Evolutionary conservation across 2,329 filamentous ascomycete genomes (phyloP), one percentile per base, ranked within the genome.

Genomic region (Microascus cirrosus): DNA sequence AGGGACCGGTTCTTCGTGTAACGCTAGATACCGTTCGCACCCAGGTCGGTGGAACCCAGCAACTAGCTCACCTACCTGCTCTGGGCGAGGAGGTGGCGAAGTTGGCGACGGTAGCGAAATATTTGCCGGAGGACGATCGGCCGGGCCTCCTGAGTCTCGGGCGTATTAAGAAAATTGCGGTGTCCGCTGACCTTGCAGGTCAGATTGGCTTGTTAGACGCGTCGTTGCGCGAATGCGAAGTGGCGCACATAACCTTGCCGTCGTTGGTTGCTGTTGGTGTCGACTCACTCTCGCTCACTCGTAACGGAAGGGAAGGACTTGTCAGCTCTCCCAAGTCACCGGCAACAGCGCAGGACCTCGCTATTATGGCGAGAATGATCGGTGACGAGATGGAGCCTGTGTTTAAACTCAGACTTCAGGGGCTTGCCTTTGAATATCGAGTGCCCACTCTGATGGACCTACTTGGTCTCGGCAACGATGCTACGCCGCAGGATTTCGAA

Each of bases 371-470:
- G 60, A 83, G 94, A 55, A 88, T 96, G 73, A 89, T 99, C 62
- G 90, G 90, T 0, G 92, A 97, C 67, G 93, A 97, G 68, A 89
- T 95, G 73, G 93, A 97, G 62, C 93, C 95, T 0, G 85, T 90
- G 7, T 77, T 96, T 63, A 96, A 95, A 68, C 70, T 96, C 59
- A 95, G 95, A 68, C 73, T 97, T 50, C 89, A 88, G 70, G 91
- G 95, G 61, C 64, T 95, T 4, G 86, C 84, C 60, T 71, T 90
- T n/a, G 95, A 99, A 68, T 99, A 99, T 69, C 86, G 87, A 18
- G 88, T 97, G 3, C 82, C 89, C 0, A 90, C 89, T 0, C 70
- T 96, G 0, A 86, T 95, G 77, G 89, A 90, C 56, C 70, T 95
- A 5, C 78, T 95, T 7, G 86, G 84, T 0, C 77, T 95, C 2